Evolutionary conservation across 768 basidiomycete species (phyloP), one percentile per base, ranked within the genome.

Genomic region (Amanita fuliginea): DNA sequence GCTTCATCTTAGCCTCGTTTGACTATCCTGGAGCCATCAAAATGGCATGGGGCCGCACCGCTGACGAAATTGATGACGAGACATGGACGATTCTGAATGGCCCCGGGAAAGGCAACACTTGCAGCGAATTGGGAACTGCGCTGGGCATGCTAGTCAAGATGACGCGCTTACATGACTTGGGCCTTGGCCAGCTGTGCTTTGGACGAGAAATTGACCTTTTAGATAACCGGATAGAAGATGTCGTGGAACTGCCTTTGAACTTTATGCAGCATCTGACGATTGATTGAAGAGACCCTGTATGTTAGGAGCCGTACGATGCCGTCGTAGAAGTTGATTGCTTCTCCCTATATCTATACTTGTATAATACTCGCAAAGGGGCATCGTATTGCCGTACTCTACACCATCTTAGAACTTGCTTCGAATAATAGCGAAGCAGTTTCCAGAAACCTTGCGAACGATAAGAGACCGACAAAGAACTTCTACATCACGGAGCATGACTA

Each of bases 101-200:
- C 3, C 61, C 66, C 3, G 65, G 65, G 0, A 65, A 64, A 21
- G 64, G 57, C 7, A 68, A 71, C 42, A 59, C 65, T 4, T 68
- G 68, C 11, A 59, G 61, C 14, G 62, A 66, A 10, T 53, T 63
- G 13, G 64, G 68, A 43, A 56, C 60, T 1, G 64, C 65, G 1
- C 66, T 89, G 24, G 70, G 80, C 18, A 72, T 86, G 74, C 62
- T 88, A 7, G 73, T 88, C 40, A 79, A 76, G 59, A 87, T 89
- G 86, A 82, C 84, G 18, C 71, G 86, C 41, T 65, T 87, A 34
- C 72, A 78, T 51, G 86, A 89, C 63, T 65, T 88, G 51, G 86
- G 84, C 0, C 69, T 89, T 10, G 81, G 72, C 18, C 83, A 87
- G 62, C 59, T 88, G 8, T 77, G 74, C 49, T 66, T 78, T 47